A percentile compares a stretch with the other conserved stretches of the same genome.
Conservation (phyloP, 805 yeast species). For the Zygoascus tannicola region DNA sequence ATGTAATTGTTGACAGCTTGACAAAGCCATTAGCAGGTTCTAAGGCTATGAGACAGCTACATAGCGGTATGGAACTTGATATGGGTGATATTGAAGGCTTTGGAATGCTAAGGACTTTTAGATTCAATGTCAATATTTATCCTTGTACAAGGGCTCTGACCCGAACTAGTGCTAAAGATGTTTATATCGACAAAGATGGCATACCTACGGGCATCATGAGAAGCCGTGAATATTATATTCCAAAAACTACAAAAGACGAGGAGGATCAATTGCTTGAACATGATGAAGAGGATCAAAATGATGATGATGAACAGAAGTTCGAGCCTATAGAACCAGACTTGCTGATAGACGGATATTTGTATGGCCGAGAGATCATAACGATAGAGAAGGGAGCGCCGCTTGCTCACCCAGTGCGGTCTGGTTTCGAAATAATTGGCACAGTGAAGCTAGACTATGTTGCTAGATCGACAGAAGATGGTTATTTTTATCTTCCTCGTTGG, state of each 20-base stretch:
- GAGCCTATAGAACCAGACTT: constrained; percentile 32
- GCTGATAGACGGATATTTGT: constrained; percentile 53
- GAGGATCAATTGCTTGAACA: constrained; percentile 6
- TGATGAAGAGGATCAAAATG: constrained; percentile 15
- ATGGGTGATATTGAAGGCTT: constrained; percentile 35
- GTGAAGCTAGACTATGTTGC: not conserved
- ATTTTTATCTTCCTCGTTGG: constrained; percentile 45
- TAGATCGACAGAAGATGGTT: not conserved
- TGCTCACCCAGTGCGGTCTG: constrained; percentile 26
- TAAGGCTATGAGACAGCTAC: not conserved
- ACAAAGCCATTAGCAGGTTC: constrained; percentile 14
- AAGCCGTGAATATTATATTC: constrained; percentile 14
- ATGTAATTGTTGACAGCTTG: not conserved
- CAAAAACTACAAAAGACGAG: constrained; percentile 1
- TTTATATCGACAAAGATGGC: constrained; percentile 2
- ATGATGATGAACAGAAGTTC: constrained; percentile 17
- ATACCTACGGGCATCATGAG: constrained; percentile 5
- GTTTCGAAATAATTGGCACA: constrained; percentile 53
- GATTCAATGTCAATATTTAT: constrained; percentile 13
- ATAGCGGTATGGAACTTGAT: constrained; percentile 24
- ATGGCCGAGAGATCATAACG: constrained; percentile 51
- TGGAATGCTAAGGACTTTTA: constrained; percentile 20
- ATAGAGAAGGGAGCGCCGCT: not conserved
- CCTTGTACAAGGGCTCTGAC: constrained; percentile 16
- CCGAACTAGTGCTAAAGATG: constrained; percentile 10